Percentiles rank a stretch among this genome's conserved stretches.
These are phyloP conservation scores for Pichia inconspicua DNA, from an alignment of 1,139 yeast species.

Conservation along the genomic window DNA sequence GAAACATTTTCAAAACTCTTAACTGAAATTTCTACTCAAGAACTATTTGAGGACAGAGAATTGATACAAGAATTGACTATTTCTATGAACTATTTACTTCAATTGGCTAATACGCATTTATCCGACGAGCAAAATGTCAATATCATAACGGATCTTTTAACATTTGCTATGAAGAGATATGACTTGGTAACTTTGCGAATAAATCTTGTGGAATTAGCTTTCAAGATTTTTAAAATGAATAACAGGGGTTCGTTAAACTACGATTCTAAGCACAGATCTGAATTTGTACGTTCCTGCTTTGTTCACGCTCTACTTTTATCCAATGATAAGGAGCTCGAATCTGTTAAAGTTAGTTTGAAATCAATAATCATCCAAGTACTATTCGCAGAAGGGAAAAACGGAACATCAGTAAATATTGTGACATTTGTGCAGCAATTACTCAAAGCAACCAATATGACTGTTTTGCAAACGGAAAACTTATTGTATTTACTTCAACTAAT, in stretches of 20 bases:
- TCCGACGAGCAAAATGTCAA: constrained; percentile 24
- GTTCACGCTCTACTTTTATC: constrained; percentile 15
- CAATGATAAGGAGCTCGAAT: background rate
- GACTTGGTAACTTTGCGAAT: constrained; percentile 1
- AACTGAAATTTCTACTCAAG: constrained; percentile 10
- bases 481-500: constrained; percentile 15
- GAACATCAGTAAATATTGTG: constrained; percentile 7
- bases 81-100: constrained; percentile 12
- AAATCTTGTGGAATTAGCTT: constrained; percentile 6
- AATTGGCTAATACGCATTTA: constrained; percentile 23
- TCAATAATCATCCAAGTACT: constrained; percentile 15
- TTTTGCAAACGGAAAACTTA: constrained; percentile 8
- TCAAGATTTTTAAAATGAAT: constrained; percentile 17
- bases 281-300: constrained; percentile 20
- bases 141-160: constrained; percentile 15
- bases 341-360: constrained; percentile 7
- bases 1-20: constrained; percentile 26
- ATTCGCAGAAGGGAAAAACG: constrained; percentile 16
- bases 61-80: constrained; percentile 11
- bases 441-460: constrained; percentile 11
- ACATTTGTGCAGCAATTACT: constrained; percentile 19
- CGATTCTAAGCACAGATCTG: constrained; percentile 20
- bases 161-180: constrained; percentile 3
- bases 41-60: constrained; percentile 5
- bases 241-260: constrained; percentile 20